These are phyloP conservation scores for Petunia secreta DNA, from an alignment of 257 asterid species.

Conservation along the genomic window DNA sequence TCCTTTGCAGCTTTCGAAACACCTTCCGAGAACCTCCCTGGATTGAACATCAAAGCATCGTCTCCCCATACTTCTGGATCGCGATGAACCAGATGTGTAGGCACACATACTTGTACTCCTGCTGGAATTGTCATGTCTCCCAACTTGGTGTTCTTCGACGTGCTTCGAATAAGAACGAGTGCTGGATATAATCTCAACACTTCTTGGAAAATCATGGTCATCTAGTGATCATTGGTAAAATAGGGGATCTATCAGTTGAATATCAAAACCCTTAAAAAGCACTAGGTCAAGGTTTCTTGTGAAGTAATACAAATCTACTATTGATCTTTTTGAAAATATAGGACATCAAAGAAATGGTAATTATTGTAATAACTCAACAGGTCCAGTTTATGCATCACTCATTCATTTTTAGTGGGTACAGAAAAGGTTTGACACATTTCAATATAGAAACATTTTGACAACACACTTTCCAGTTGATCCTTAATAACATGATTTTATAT, in stretches of 20 bases:
- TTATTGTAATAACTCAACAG: not conserved
- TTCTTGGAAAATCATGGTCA: slow-evolving; percentile 25
- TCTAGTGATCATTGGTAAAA: not conserved
- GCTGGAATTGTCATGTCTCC: slow-evolving; percentile 14
- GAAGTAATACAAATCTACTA: no score
- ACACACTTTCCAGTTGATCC: no score
- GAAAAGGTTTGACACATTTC: not conserved
- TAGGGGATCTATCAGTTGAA: not conserved
- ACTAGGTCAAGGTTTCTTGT: no score
- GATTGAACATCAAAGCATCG: slow-evolving; percentile 26
- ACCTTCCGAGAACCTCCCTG: slow-evolving; percentile 21
- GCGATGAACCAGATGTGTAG: slow-evolving; percentile 14
- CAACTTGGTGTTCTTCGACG: not conserved
- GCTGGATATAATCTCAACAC: slow-evolving; percentile 31
- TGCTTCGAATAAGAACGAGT: not conserved
- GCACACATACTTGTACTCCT: slow-evolving; percentile 18
- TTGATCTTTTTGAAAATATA: not conserved
- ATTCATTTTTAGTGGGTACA: no score
- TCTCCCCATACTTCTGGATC: slow-evolving; percentile 27
- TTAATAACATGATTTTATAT: no score
- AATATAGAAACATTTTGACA: no score
- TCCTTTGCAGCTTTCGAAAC: slow-evolving; percentile 18
- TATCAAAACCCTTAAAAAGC: not conserved
- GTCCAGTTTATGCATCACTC: no score
- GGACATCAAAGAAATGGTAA: not conserved